Percentiles rank a stretch among this genome's conserved stretches.
phyloP scores from a whole-genome alignment of 345 rosid species.

The Aurinia saxatilis region DNA sequence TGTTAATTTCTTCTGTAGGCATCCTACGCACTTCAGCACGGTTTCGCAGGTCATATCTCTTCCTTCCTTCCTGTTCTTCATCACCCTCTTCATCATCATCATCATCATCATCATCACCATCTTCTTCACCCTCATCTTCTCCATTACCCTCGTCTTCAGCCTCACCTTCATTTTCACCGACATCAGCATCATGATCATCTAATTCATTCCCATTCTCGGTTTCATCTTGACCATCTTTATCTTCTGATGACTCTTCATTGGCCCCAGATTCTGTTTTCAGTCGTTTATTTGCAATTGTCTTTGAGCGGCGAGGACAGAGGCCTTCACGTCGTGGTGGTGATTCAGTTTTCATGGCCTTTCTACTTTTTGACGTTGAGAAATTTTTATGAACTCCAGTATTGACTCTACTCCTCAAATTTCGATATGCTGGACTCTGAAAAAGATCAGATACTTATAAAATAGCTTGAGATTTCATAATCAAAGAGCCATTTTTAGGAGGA shows the following conservation, averaged over 20 bases:
- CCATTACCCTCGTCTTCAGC: constrained; percentile 74
- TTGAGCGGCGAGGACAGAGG: constrained; percentile 86
- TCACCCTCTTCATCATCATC: constrained; percentile 58
- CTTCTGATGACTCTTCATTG: constrained; percentile 69
- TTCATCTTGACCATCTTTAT: constrained; percentile 70
- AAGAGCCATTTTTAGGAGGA: neutral
- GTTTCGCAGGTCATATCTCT: constrained; percentile 93
- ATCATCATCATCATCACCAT: constrained; percentile 55
- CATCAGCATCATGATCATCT: constrained; percentile 59
- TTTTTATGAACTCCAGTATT: constrained; percentile 51
- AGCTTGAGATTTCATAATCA: neutral
- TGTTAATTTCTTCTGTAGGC: constrained; percentile 56
- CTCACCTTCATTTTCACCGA: constrained; percentile 63
- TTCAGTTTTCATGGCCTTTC: constrained; percentile 44
- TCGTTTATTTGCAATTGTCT: constrained; percentile 40
- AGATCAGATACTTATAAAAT: constrained; percentile 7
- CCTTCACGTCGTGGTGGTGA: constrained; percentile 96
- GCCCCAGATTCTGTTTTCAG: constrained; percentile 54
- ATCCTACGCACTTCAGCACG: constrained; percentile 89
- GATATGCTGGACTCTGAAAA: constrained; percentile 60
- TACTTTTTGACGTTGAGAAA: constrained; percentile 49
- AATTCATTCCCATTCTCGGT: constrained; percentile 75
- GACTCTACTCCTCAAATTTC: constrained; percentile 48
- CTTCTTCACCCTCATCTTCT: constrained; percentile 55
- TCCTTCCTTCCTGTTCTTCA: constrained; percentile 78